These are phyloP conservation scores for Ploettnerulaceae sp. DNA, from an alignment of 2,329 filamentous ascomycete species.

Conservation along the genomic window DNA sequence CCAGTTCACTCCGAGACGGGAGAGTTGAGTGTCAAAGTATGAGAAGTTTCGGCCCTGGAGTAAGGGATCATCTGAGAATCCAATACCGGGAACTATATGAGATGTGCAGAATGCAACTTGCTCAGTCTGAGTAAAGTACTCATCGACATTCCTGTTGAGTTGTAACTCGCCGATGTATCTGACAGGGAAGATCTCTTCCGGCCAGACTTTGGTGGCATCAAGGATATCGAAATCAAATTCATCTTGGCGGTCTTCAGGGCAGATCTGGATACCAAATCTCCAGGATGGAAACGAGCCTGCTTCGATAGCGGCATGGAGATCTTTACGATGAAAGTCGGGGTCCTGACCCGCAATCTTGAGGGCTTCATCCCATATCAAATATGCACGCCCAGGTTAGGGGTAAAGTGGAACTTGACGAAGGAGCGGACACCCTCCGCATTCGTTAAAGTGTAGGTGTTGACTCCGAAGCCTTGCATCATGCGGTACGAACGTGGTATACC, in stretches of 20 bases:
- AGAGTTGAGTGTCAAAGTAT: conserved; percentile 64
- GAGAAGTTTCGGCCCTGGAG: conserved; percentile 68
- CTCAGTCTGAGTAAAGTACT: conserved; percentile 79
- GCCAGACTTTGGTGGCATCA: conserved; percentile 83
- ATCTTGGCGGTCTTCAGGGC: conserved; percentile 66
- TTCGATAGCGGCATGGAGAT: conserved; percentile 69
- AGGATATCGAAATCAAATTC: conserved; percentile 83
- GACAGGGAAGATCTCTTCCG: conserved; percentile 69
- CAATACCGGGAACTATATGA: conserved; percentile 74
- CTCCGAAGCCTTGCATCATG: conserved; percentile 84
- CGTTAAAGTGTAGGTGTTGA: conserved; percentile 69
- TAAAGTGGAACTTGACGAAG: conserved; percentile 77
- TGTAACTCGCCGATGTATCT: conserved; percentile 75
- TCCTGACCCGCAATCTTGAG: conserved; percentile 70
- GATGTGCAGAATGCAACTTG: conserved; percentile 79
- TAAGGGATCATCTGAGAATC: conserved; percentile 71
- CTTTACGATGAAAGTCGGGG: conserved; percentile 77
- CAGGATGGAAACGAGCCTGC: conserved; percentile 67
- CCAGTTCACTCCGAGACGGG: conserved; percentile 68
- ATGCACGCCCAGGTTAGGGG: conserved; percentile 64
- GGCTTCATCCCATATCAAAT: conserved; percentile 74
- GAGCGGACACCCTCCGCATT: conserved; percentile 64
- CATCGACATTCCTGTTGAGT: conserved; percentile 73
- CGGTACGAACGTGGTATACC: conserved; percentile 69
- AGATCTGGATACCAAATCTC: conserved; percentile 77